A percentile compares a stretch with the other conserved stretches of the same genome.
phyloP scores from a whole-genome alignment of 495 filamentous ascomycete genomes.

The Penicillium diatomitis region DNA sequence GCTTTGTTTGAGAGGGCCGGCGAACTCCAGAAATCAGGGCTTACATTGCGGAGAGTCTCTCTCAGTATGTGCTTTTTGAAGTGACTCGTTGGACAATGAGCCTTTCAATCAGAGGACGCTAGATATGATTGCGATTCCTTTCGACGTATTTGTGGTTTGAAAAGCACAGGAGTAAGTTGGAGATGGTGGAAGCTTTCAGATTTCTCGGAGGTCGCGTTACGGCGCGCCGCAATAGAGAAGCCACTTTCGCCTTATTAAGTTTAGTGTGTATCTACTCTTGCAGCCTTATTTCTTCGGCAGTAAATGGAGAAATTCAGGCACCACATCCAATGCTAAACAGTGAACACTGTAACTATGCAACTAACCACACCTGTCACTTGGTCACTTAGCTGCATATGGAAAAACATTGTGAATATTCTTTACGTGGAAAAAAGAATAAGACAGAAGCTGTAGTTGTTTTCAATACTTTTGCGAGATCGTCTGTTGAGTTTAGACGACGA shows the following conservation, averaged over 20 bases:
- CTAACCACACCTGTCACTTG: too few species aligned
- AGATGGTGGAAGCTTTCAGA: constrained; percentile 13
- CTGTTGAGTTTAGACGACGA: too few species aligned
- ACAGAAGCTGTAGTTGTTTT: too few species aligned
- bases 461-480: too few species aligned
- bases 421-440: too few species aligned
- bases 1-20: constrained; percentile 5
- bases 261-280: constrained; percentile 5
- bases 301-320: neutral
- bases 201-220: constrained; percentile 32
- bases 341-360: too few species aligned
- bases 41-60: constrained; percentile 36
- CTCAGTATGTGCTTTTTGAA: neutral
- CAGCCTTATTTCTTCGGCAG: constrained; percentile 11
- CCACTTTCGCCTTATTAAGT: constrained; percentile 17
- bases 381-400: too few species aligned
- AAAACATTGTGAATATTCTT: too few species aligned
- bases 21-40: constrained; percentile 1
- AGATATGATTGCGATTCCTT: too few species aligned
- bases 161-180: neutral
- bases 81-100: neutral
- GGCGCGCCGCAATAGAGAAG: constrained; percentile 18
- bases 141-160: too few species aligned
- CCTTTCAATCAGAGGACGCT: too few species aligned
- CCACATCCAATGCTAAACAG: too few species aligned